These are phyloP conservation scores for Phytophthora sp. DNA, from an alignment of 352 stramenopile genomes.

Conservation along the genomic window DNA sequence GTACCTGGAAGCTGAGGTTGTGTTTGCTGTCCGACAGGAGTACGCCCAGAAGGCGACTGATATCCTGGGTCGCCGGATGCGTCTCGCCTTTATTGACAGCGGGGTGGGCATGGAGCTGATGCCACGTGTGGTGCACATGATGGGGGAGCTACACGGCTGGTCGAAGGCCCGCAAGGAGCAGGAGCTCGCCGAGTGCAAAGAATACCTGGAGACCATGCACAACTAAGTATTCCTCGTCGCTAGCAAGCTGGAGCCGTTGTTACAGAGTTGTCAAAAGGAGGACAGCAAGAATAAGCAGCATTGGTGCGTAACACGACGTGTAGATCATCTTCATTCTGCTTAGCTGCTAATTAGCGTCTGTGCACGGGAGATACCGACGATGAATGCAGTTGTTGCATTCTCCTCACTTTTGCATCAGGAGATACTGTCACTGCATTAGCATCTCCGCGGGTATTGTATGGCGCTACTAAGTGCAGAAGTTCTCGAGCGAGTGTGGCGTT, in stretches of 20 bases:
- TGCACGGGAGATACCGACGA: slow-evolving; percentile 22
- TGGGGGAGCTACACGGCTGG: slow-evolving; percentile 91
- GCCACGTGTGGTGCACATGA: slow-evolving; percentile 92
- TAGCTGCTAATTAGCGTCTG: slow-evolving; percentile 16
- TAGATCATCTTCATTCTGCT: slow-evolving; percentile 17
- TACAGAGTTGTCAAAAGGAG: slow-evolving; percentile 17
- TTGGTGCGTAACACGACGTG: slow-evolving; percentile 30
- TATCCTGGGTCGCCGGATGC: slow-evolving; percentile 92
- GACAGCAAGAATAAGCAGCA: slow-evolving; percentile 21
- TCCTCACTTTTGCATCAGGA: slow-evolving; percentile 27
- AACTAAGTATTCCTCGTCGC: slow-evolving; percentile 49
- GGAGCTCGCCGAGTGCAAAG: slow-evolving; percentile 76
- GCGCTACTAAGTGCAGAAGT: slow-evolving; percentile 63
- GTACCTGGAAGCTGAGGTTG: slow-evolving; percentile 95
- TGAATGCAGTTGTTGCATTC: slow-evolving; percentile 32
- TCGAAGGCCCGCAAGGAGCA: slow-evolving; percentile 73
- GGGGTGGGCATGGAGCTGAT: slow-evolving; percentile 74
- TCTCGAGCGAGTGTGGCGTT: slow-evolving; percentile 60
- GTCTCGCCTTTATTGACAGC: slow-evolving; percentile 94
- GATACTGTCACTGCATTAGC: slow-evolving; percentile 10
- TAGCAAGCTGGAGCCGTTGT: slow-evolving; percentile 24
- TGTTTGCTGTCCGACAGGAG: slow-evolving; percentile 93
- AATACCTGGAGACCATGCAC: slow-evolving; percentile 89
- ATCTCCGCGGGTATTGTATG: slow-evolving; percentile 48
- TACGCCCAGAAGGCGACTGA: slow-evolving; percentile 95